A percentile compares a stretch with the other conserved stretches of the same genome.
Conservation (phyloP, 73 alveolate species). For the Urostyla sp. region DNA sequence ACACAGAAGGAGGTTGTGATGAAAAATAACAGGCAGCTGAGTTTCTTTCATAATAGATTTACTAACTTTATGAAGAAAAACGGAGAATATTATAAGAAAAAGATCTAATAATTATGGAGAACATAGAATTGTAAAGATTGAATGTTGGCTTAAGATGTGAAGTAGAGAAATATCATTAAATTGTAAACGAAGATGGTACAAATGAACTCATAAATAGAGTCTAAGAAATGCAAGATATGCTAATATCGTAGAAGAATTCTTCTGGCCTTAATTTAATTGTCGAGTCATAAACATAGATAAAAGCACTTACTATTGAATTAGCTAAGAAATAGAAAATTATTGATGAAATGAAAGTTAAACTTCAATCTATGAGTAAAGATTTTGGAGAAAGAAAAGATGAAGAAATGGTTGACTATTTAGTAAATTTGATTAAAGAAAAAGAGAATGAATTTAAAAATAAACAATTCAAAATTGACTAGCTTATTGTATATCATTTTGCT, state of each 20-base stretch:
- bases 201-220: constrained; percentile 23
- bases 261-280: constrained; percentile 35
- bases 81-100: background rate
- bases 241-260: constrained; percentile 4
- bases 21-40: constrained; percentile 47
- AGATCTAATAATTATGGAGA: background rate
- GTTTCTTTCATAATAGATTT: constrained; percentile 16
- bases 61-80: constrained; percentile 42
- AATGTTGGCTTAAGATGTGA: constrained; percentile 46
- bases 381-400: constrained; percentile 52
- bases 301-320: constrained; percentile 38
- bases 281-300: constrained; percentile 38
- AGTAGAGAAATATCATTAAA: constrained; percentile 11
- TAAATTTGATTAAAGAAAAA: constrained; percentile 33
- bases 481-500: background rate
- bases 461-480: constrained; percentile 6
- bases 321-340: constrained; percentile 49
- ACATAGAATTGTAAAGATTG: constrained; percentile 14
- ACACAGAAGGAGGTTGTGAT: constrained; percentile 45
- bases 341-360: constrained; percentile 36
- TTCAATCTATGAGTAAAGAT: constrained; percentile 10
- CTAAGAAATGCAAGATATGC: constrained; percentile 37
- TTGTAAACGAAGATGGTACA: constrained; percentile 24
- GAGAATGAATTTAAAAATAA: constrained; percentile 25
- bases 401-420: constrained; percentile 47